These are phyloP conservation scores for Citrullus amarus DNA, from an alignment of 306 rosid genomes.

Conservation along the genomic window DNA sequence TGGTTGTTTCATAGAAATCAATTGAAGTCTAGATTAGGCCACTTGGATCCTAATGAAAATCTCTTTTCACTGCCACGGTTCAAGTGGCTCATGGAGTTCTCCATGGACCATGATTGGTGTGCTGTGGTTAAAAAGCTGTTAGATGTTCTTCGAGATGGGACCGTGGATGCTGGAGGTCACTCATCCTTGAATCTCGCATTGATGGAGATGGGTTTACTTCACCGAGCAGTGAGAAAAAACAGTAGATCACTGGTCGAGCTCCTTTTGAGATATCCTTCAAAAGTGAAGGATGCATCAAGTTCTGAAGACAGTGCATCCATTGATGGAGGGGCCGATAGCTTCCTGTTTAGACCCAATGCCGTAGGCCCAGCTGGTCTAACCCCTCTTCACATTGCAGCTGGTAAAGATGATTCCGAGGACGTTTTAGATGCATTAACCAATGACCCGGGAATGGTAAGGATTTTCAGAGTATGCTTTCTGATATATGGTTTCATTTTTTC, in stretches of 20 bases:
- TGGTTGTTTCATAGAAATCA: conserved; percentile 82
- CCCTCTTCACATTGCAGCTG: conserved; percentile 76
- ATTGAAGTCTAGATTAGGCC: conserved; percentile 44
- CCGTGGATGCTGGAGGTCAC: conserved; percentile 47
- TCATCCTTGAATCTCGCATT: conserved; percentile 42
- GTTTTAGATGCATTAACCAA: conserved; percentile 74
- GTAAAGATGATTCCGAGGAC: conserved; percentile 48
- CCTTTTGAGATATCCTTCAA: conserved; percentile 48
- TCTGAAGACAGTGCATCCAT: conserved; percentile 27
- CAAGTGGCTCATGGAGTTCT: conserved; percentile 70
- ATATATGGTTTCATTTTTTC: not conserved
- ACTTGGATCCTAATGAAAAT: conserved; percentile 39
- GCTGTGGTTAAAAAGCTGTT: conserved; percentile 68
- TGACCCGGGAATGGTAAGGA: conserved; percentile 78
- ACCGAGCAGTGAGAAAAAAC: conserved; percentile 71
- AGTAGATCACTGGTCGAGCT: conserved; percentile 63
- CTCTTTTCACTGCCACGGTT: conserved; percentile 50
- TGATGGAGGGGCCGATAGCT: conserved; percentile 16
- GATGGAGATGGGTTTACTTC: conserved; percentile 63
- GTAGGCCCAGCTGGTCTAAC: conserved; percentile 73
- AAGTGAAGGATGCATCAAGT: conserved; percentile 18
- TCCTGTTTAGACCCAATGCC: conserved; percentile 62
- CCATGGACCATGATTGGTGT: conserved; percentile 86
- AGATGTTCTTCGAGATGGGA: conserved; percentile 48
- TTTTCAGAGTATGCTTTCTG: conserved; percentile 2